Base-by-base conservation (phyloP, 1,284 basidiomycete species). In the Irpex lacteus region DNA sequence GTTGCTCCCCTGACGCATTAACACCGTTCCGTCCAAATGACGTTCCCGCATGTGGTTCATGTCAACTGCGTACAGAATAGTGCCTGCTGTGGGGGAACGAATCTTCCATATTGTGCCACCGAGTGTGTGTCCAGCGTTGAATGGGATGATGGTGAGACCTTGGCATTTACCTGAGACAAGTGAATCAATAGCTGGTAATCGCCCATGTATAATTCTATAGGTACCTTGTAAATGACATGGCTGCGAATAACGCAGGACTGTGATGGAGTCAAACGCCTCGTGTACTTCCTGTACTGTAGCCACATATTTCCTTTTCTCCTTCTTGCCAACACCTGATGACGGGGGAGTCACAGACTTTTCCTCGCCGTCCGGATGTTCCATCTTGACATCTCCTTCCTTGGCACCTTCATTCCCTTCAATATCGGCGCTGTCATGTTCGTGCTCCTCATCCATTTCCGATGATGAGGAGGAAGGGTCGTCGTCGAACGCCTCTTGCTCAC, bases 21-120 rank as follows among this genome's bases (percentile, higher is more conserved):
- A 83, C 5, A 98, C 92, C 2, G 97, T 98, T 47, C 96, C 96
- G 69, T 99, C 96, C 34, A 99, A 81, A 79, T 98, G 98, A 40
- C 96, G 88, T 76, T 99, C 98, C 64, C 90, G 88, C 83, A 96
- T 96, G 75, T 99, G 98, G 75, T 99, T 99, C 81, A 98, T 87
- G 70, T 97, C 90, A 18, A 98, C 94, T 9, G 96, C 97, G 74
- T 99, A 98, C 36, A 99, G 82, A 18, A 99, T 90, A 2, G 98
- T 98, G 5, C 96, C 97, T 6, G 95, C 94, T 0, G 95, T 96
- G 1, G 98, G 96, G 0, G 96, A 98, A 47, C 98, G 90, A 65
- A 99, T 92, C 76, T 98, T 98, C 96, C 96, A 99, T 68, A 99
- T 92, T 2, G 96, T 96, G 59, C 97, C 98, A 69, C 98, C 98